Percentiles rank a stretch among this genome's conserved stretches.
Evolutionary conservation across 352 stramenopile species (phyloP).

Genomic region (Pythium aquatile): DNA sequence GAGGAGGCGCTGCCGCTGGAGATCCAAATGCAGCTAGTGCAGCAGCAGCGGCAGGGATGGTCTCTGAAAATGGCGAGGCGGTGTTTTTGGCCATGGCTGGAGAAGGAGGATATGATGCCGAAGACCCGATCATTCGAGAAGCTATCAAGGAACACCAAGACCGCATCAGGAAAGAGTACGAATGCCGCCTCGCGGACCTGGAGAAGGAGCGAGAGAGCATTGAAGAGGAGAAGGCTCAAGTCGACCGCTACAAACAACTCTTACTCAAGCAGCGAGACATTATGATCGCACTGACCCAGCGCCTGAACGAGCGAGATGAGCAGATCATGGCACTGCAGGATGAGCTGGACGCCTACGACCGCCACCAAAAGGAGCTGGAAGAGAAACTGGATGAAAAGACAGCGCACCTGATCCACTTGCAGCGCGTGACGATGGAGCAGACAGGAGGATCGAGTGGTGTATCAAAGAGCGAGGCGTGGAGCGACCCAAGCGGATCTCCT

Average conservation of each 20-base stretch:
- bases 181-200: constrained; percentile 88
- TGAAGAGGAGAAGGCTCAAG: constrained; percentile 93
- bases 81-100: constrained; percentile 17
- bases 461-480: background rate
- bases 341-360: constrained; percentile 93
- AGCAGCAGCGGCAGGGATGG: background rate
- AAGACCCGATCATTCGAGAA: constrained; percentile 78
- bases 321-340: constrained; percentile 95
- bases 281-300: constrained; percentile 95
- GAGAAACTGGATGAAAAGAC: constrained; percentile 95
- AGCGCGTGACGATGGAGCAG: constrained; percentile 90
- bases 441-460: constrained; percentile 26
- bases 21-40: constrained; percentile 5
- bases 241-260: constrained; percentile 95
- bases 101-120: constrained; percentile 42
- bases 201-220: constrained; percentile 94
- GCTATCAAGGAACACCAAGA: constrained; percentile 90
- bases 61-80: constrained; percentile 11
- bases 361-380: constrained; percentile 90
- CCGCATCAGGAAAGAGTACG: constrained; percentile 90
- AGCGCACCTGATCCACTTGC: constrained; percentile 91
- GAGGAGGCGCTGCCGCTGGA: constrained; percentile 7
- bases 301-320: constrained; percentile 94
- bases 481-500: background rate
- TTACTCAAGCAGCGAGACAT: constrained; percentile 96